A percentile compares a stretch with the other conserved stretches of the same genome.
These are phyloP conservation scores for Tetragonia tetragonoides DNA, from an alignment of 148 eudicot species.

Conservation along the genomic window DNA sequence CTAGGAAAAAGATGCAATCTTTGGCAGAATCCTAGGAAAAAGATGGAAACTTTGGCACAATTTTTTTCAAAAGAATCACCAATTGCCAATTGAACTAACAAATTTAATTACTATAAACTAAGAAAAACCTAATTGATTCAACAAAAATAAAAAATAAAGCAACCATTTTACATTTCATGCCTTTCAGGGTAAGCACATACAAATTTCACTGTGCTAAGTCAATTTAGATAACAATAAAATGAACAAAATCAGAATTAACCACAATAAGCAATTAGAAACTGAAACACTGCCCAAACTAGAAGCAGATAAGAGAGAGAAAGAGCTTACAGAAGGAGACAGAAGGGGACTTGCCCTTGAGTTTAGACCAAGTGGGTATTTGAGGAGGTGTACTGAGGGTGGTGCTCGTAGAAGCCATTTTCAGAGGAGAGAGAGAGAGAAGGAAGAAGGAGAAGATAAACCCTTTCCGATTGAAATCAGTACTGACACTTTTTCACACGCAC, in stretches of 20 bases:
- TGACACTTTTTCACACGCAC: not conserved
- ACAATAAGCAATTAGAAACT: not conserved
- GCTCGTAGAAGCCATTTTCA: slow-evolving; percentile 9
- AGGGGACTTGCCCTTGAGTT: not conserved
- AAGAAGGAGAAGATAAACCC: not conserved
- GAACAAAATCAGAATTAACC: not conserved
- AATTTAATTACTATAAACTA: not conserved
- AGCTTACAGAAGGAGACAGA: not conserved
- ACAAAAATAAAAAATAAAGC: not conserved
- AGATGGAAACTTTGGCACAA: not conserved
- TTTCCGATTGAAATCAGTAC: not conserved
- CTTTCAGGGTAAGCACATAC: not conserved
- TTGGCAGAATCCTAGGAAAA: no score
- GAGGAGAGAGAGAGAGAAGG: not conserved
- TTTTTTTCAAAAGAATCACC: not conserved
- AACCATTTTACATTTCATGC: not conserved
- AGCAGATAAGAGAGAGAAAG: not conserved
- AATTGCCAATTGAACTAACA: not conserved
- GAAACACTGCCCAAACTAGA: not conserved
- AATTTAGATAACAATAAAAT: not conserved
- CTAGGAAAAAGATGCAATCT: no score
- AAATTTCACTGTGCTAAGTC: not conserved
- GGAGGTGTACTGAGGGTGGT: not conserved
- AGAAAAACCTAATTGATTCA: not conserved
- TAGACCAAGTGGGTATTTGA: not conserved